These are phyloP conservation scores for Erigeron philadelphicus DNA, from an alignment of 140 eudicot species.

Conservation along the genomic window DNA sequence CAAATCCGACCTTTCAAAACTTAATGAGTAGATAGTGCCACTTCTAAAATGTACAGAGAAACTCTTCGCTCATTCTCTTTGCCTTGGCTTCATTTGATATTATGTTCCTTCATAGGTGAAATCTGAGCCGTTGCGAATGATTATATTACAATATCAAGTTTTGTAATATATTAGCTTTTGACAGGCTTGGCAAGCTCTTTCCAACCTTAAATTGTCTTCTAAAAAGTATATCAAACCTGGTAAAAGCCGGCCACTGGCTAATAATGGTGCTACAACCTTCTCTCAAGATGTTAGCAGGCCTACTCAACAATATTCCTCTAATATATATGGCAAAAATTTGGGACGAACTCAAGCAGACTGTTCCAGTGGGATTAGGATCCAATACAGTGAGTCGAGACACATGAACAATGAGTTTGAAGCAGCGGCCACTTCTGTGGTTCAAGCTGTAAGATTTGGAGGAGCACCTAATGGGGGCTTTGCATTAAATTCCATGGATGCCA, in stretches of 20 bases:
- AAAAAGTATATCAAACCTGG: conserved; percentile 68
- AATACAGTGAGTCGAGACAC: conserved; percentile 26
- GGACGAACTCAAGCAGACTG: conserved; percentile 29
- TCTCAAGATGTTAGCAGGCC: conserved; percentile 37
- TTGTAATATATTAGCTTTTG: conserved; percentile 18
- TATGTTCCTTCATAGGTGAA: conserved; percentile 15
- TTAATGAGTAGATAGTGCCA: neutral
- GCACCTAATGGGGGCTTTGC: conserved; percentile 30
- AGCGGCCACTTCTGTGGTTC: conserved; percentile 28
- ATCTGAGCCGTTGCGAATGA: neutral
- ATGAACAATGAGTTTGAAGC: conserved; percentile 27
- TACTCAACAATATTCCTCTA: conserved; percentile 35
- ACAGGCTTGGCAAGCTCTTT: conserved; percentile 90
- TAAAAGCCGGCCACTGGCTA: conserved; percentile 49
- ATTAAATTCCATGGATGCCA: conserved; percentile 33
- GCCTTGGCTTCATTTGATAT: neutral
- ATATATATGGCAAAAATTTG: conserved; percentile 22
- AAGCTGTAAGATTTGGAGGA: conserved; percentile 30
- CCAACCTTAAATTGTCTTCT: conserved; percentile 61
- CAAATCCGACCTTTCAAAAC: neutral
- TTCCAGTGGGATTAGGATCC: conserved; percentile 28
- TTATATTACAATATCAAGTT: conserved; percentile 4
- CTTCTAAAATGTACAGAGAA: neutral
- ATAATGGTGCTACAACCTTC: conserved; percentile 31
- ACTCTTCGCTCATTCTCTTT: neutral